A percentile compares a stretch with the other conserved stretches of the same genome.
Conservation (phyloP, 2,329 filamentous ascomycete species). For the Microsporum canis region DNA sequence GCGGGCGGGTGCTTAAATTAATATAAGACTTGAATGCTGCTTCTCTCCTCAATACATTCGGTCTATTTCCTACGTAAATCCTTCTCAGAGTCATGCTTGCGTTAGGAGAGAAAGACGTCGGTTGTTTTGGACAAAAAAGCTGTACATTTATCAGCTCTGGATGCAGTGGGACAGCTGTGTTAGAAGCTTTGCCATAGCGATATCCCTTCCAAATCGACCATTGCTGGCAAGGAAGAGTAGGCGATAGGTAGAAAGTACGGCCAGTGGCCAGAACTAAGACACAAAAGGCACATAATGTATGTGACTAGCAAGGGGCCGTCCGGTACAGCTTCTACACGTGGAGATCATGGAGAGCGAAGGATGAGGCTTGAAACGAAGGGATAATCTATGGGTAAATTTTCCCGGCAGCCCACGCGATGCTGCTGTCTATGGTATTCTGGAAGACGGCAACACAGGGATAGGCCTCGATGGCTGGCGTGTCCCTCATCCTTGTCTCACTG, state of each 20-base stretch:
- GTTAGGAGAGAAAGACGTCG: not conserved
- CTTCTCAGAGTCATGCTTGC: not conserved
- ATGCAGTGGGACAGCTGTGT: not conserved
- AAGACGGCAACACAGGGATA: not conserved
- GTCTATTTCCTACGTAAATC: slow-evolving; percentile 1
- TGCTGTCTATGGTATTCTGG: not conserved
- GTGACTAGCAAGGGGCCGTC: not conserved
- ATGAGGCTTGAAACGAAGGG: not conserved
- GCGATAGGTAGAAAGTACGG: not conserved
- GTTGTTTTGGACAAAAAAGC: slow-evolving; percentile 7
- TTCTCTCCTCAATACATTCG: not conserved
- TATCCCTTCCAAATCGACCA: not conserved
- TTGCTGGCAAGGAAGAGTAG: not conserved
- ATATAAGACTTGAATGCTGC: not conserved
- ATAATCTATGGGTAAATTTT: not conserved
- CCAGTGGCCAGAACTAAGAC: not conserved
- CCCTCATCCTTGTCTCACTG: not conserved
- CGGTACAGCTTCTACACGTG: slow-evolving; percentile 1
- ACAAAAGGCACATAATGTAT: not conserved
- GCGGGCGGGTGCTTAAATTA: slow-evolving; percentile 4
- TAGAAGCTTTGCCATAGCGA: not conserved
- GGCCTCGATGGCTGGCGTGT: not conserved
- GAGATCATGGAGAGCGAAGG: not conserved
- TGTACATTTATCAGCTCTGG: not conserved
- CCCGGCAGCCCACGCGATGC: not conserved